Base-by-base conservation (phyloP, 441 rosid species). In the Hura crepitans region DNA sequence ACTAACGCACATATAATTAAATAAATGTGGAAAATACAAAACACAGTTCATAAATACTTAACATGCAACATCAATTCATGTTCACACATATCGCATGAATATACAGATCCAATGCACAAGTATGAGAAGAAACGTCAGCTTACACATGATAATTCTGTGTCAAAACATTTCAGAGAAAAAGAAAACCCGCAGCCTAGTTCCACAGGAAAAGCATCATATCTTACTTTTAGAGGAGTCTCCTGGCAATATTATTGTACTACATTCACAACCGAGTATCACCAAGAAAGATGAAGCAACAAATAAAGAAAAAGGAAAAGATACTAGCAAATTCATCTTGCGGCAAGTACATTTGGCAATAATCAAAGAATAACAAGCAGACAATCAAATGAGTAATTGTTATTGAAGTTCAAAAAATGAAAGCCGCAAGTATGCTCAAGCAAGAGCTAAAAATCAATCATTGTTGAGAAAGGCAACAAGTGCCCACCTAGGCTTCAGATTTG, bases 401-500 rank as follows among this genome's bases (percentile, higher is more conserved):
- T 7, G 11, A 13, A 12, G 12, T 37, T 28, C 53, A 33, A 42
- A 49, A n/a, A 23, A 50, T 14, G 43, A 60, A 59, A 49, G 30
- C 46, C 0, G 46, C 49, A 51, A 66, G 57, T 2, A 39, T 27
- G 31, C 28, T 30, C 35, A 49, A 49, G 25, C 18, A 6, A 18
- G 15, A 9, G 30, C 42, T 51, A 27, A 18, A 23, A 18, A 54
- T 42, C 20, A 15, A 0, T 46, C n/a, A 13, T 23, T 12, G 35
- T 22, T 35, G 8, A 55, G 9, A 62, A 33, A 46, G 13, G 7
- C 6, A 13, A 64, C 15, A 68, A 77, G 42, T 25, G 39, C 81
- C n/a, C 10, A 86, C 97, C 99, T 86, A 53, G 96, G 97, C 79
- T 95, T 92, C 64, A 95, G 74, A 55, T 62, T 77, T 0, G 97